A percentile compares a stretch with the other conserved stretches of the same genome.
Conservation (phyloP, 2,329 filamentous ascomycete species). For the Acephala macrosclerotiorum region DNA sequence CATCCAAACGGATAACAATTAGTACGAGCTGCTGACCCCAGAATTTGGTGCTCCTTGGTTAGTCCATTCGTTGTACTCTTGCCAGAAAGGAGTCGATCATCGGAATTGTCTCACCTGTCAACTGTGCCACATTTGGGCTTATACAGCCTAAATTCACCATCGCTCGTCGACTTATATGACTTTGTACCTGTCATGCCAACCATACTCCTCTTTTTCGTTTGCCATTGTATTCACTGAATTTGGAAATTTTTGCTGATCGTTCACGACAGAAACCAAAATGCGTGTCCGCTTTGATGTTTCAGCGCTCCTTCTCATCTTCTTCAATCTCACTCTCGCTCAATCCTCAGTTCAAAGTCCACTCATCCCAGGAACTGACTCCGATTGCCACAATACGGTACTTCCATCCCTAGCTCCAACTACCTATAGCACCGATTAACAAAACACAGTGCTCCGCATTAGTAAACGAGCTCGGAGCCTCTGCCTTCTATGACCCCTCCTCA, state of each 20-base stretch:
- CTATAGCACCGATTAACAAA: background rate
- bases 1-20: no score
- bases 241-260: no score
- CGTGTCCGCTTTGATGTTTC: background rate
- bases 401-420: background rate
- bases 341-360: background rate
- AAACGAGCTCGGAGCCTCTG: background rate
- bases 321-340: background rate
- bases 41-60: no score
- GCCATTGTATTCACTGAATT: background rate
- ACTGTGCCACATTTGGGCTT: no score
- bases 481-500: constrained; percentile 13
- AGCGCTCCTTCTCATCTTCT: background rate
- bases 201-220: background rate
- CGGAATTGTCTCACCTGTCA: no score
- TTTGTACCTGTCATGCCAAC: no score
- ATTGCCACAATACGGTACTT: constrained; percentile 18
- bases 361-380: background rate
- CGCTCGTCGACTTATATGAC: no score
- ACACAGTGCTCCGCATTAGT: constrained; percentile 19
- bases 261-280: background rate
- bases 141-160: no score
- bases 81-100: no score
- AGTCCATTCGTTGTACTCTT: no score
- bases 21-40: no score